Base-by-base conservation (phyloP, 108 stramenopile species). In the Aurantiochytrium sp. region DNA sequence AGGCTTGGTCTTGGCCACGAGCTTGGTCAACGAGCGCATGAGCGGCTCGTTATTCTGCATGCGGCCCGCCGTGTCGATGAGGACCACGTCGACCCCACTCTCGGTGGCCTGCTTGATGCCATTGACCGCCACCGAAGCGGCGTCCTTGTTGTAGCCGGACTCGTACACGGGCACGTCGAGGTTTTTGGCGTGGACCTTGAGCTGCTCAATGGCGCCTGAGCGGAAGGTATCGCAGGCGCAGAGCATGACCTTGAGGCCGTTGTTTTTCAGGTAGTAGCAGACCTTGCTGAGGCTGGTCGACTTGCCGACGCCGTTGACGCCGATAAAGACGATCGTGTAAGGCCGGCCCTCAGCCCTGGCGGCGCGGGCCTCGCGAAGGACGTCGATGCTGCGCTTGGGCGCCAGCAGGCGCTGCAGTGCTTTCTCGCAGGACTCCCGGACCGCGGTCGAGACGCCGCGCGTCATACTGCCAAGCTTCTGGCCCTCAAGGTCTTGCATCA, bases 221-320 rank as follows among this genome's bases (percentile, higher is more conserved):
- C 98, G 95, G 90, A 98, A 99, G n/a, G 98, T 98, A 90, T 99
- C 98, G 81, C 97, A 97, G 5, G 98, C 98, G 32, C 96, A 97
- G 39, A 98, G 41, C 37, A 68, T 42, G 50, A 54, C 90, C 68
- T 91, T 81, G 89, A 89, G 27, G 37, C 92, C 92, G 68, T 92
- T 91, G 89, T 90, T 41, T 90, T 93, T 93, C 50, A 93, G 90
- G 52, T 93, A 92, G 89, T 93, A 93, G 50, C 87, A 88, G 48
- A 93, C 92, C 91, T 93, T 93, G 37, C 92, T 69, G 22, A 93
- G 89, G 15, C 89, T 88, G 32, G 93, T 93, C 6, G 88, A 89
- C 87, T 93, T 93, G 30, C 93, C 93, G 45, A 93, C 93, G 50
- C 98, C 98, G 91, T 98, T 98, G 88, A 98, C 96, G 19, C 98